Conservation (phyloP, 345 rosid genomes). For the thale cress (Arabidopsis thaliana) region DNA sequence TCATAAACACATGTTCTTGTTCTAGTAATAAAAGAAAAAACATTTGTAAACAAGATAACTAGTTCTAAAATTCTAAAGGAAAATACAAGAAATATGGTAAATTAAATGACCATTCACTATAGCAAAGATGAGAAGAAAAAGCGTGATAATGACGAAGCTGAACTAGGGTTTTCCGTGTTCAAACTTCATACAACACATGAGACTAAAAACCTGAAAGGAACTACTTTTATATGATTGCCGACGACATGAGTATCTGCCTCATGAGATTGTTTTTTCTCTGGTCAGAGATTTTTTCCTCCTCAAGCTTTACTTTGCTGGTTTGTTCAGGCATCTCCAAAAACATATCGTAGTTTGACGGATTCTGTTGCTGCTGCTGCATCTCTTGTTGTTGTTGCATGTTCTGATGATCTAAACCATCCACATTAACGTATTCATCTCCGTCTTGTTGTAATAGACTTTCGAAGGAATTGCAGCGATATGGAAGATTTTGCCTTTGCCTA, state of each 20-base stretch:
- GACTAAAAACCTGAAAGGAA: neutral
- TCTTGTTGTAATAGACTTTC: constrained; percentile 18
- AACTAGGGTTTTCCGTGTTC: neutral
- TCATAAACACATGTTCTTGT: too few species aligned
- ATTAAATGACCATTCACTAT: neutral
- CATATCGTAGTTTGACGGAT: constrained; percentile 12
- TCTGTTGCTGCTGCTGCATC: constrained; percentile 17
- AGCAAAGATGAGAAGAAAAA: neutral
- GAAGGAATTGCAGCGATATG: constrained; percentile 5
- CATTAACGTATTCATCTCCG: neutral
- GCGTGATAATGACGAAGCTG: neutral
- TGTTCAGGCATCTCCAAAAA: constrained; percentile 15
- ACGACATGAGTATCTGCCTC: constrained; percentile 12
- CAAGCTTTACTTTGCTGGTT: constrained; percentile 15
- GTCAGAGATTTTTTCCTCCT: constrained; percentile 18
- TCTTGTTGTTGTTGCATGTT: constrained; percentile 6
- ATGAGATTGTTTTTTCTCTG: constrained; percentile 1
- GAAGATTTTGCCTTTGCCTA: constrained; percentile 21
- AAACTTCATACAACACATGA: neutral
- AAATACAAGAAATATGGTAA: neutral
- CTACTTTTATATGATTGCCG: neutral
- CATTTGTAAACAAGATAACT: too few species aligned
- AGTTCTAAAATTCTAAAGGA: neutral
- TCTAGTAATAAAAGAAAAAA: too few species aligned
- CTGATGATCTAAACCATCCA: constrained; percentile 19